These are phyloP conservation scores for Leishmania mexicana DNA, from an alignment of 208 protist genomes.

Conservation along the genomic window DNA sequence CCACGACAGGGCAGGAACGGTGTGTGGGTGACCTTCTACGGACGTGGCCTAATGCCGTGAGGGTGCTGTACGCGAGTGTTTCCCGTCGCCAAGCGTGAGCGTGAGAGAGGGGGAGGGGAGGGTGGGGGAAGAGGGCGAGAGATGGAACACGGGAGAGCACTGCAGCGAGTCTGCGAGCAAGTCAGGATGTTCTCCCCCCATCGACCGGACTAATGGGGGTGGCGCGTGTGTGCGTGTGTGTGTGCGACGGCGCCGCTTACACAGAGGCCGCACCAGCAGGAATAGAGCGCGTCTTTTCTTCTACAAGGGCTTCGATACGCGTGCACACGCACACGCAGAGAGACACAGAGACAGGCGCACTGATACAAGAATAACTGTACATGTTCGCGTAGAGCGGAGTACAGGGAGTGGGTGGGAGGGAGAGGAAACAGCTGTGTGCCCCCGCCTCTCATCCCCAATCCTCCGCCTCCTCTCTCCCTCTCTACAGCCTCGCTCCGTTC, in stretches of 20 bases:
- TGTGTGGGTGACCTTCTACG: not conserved
- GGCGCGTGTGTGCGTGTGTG: not conserved
- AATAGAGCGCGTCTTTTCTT: not conserved
- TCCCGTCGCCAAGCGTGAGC: not conserved
- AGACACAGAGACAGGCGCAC: not conserved
- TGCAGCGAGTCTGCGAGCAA: too few relatives aligned
- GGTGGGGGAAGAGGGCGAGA: not conserved
- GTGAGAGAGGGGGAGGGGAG: not conserved
- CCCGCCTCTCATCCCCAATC: not conserved
- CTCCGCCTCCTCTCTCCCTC: not conserved
- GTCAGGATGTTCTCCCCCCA: not conserved
- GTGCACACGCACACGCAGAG: not conserved
- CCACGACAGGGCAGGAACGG: too few relatives aligned
- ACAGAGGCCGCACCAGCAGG: not conserved
- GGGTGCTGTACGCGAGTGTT: not conserved
- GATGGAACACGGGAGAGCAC: not conserved
- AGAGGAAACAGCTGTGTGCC: not conserved
- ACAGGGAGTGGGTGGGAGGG: not conserved
- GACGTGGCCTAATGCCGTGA: not conserved
- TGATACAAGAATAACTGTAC: not conserved
- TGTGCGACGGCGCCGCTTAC: not conserved
- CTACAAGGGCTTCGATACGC: not conserved
- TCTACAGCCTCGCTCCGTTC: not conserved
- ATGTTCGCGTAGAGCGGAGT: not conserved
- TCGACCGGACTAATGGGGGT: not conserved